Conservation (phyloP, 2,329 filamentous ascomycete species). For the Cladosporium sp. region DNA sequence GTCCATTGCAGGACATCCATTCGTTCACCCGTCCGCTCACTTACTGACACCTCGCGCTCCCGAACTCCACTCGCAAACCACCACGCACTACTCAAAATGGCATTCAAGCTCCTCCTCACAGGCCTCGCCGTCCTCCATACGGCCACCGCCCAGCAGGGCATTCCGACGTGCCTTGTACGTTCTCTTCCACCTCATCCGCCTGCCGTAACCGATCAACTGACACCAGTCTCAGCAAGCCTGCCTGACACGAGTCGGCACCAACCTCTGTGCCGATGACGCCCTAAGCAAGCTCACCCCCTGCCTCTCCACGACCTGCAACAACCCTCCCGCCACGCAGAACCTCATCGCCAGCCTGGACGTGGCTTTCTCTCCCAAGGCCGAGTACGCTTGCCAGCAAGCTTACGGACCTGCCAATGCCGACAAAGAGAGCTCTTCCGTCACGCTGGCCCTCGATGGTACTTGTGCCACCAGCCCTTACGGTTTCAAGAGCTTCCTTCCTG, state of each 20-base stretch:
- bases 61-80: not conserved
- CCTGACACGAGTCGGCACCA: constrained; percentile 12
- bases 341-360: constrained; percentile 19
- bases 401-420: constrained; percentile 9
- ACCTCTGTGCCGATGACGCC: constrained; percentile 8
- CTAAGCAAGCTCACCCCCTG: constrained; percentile 18
- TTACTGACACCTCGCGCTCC: not conserved
- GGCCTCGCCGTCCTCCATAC: constrained; percentile 7
- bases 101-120: constrained; percentile 5
- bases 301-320: constrained; percentile 18
- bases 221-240: constrained; percentile 13
- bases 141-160: not conserved
- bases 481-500: constrained; percentile 22
- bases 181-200: not conserved
- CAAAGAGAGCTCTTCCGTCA: constrained; percentile 12
- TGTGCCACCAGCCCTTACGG: constrained; percentile 23
- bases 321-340: constrained; percentile 10
- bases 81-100: not conserved
- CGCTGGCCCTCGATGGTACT: constrained; percentile 18
- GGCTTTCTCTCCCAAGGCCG: constrained; percentile 19
- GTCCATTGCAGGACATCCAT: not conserved
- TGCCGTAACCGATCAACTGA: not conserved
- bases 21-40: not conserved
- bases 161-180: constrained; percentile 19
- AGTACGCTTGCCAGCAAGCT: constrained; percentile 22